Conservation (phyloP, 2,329 filamentous ascomycete genomes). For the Exophiala sp. region DNA sequence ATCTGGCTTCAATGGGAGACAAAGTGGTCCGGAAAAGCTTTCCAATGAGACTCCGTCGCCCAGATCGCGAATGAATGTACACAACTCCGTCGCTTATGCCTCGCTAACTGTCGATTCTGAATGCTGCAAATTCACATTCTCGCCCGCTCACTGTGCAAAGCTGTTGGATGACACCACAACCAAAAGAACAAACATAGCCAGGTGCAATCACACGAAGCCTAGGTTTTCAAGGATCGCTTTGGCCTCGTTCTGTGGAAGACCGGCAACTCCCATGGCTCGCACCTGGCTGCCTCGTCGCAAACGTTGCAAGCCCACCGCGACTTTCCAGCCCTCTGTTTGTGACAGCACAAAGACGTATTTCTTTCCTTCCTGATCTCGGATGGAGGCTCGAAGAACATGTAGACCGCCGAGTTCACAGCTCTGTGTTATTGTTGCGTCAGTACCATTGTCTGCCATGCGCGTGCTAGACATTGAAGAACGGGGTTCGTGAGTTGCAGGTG, state of each 20-base stretch:
- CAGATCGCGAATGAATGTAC: slow-evolving; percentile 10
- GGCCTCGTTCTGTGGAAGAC: slow-evolving; percentile 44
- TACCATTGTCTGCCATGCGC: slow-evolving; percentile 11
- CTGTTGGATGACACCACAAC: slow-evolving; percentile 8
- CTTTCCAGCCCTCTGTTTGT: slow-evolving; percentile 57
- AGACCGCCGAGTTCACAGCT: slow-evolving; percentile 43
- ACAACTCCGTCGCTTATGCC: slow-evolving; percentile 25
- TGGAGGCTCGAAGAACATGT: slow-evolving; percentile 53
- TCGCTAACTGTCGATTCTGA: slow-evolving; percentile 17
- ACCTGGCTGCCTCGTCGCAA: slow-evolving; percentile 53
- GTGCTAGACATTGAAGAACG: slow-evolving; percentile 30
- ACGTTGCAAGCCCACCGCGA: slow-evolving; percentile 52
- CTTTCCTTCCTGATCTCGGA: slow-evolving; percentile 56
- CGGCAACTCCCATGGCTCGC: slow-evolving; percentile 48
- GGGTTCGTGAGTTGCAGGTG: slow-evolving; percentile 31
- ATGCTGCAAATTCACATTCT: slow-evolving; percentile 14
- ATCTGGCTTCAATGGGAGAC: background rate
- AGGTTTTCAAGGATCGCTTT: slow-evolving; percentile 38
- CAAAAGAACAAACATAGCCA: slow-evolving; percentile 2
- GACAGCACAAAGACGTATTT: slow-evolving; percentile 57
- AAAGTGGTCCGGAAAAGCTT: background rate
- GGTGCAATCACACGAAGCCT: slow-evolving; percentile 34
- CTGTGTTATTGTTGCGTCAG: slow-evolving; percentile 21
- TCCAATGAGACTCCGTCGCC: background rate
- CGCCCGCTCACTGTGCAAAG: slow-evolving; percentile 12